A percentile compares a stretch with the other conserved stretches of the same genome.
phyloP scores from a whole-genome alignment of 2,329 filamentous ascomycete genomes.

The Sporothrix phasma region DNA sequence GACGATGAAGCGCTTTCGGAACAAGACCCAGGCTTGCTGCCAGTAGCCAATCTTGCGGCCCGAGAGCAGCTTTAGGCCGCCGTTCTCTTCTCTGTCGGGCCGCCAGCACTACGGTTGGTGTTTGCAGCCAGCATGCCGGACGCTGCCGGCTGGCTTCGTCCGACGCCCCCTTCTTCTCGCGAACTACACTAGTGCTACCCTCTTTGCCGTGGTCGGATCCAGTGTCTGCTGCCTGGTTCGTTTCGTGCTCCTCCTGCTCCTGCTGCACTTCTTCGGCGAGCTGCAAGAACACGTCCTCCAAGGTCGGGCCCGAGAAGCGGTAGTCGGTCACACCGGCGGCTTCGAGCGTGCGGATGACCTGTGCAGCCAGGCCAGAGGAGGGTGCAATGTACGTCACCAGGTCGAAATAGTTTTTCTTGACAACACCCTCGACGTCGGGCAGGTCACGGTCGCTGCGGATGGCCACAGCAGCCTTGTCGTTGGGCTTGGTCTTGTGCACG shows the following conservation, averaged over 20 bases:
- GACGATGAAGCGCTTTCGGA: constrained; percentile 67
- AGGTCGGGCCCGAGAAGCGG: constrained; percentile 76
- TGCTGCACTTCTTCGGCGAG: constrained; percentile 68
- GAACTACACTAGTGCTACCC: neutral
- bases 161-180: neutral
- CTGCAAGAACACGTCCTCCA: constrained; percentile 86
- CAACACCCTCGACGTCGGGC: constrained; percentile 44
- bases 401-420: constrained; percentile 54
- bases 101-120: neutral
- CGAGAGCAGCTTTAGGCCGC: constrained; percentile 49
- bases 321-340: constrained; percentile 60
- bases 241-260: constrained; percentile 28
- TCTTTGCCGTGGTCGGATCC: neutral
- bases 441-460: constrained; percentile 23
- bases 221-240: neutral
- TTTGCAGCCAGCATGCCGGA: neutral
- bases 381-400: constrained; percentile 63
- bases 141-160: neutral
- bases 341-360: constrained; percentile 62
- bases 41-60: constrained; percentile 60
- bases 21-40: constrained; percentile 63
- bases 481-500: constrained; percentile 46
- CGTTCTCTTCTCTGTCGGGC: constrained; percentile 16
- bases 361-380: constrained; percentile 59
- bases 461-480: constrained; percentile 33